Base-by-base conservation (phyloP, 495 filamentous ascomycete species). In the Venustampulla echinocandica region DNA sequence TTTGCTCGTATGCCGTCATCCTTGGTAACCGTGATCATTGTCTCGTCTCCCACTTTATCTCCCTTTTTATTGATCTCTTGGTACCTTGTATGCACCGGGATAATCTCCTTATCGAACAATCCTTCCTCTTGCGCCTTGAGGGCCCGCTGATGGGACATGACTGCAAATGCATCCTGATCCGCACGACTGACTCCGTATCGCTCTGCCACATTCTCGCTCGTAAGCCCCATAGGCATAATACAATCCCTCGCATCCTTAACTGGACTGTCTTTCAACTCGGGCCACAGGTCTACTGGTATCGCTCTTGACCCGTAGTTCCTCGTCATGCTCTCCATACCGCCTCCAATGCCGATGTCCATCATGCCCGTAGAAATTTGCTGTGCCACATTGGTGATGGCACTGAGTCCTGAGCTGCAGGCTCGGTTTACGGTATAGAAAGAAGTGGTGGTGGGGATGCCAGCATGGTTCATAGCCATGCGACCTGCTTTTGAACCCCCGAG, bases 321-420 rank as follows among this genome's bases (percentile, higher is more conserved):
- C 39, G 85, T 93, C 89, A 95, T 95, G 61, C 79, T 85, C 71
- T 95, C 89, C 83, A 90, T 93, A 14, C 89, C 89, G 17, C 83
- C 90, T 27, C 81, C 89, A 42, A 96, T 77, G 50, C 88, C 89
- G n/a, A 85, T 68, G 55, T 80, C 74, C 46, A 92, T 81, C 49
- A 77, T 76, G 0, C 79, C 86, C 0, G 77, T 69, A 27, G 75
- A 73, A 53, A 95, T 92, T 36, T 80, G 71, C 19, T 83, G 76
- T 1, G 83, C 80, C 0, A 92, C 69, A 23, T 64, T 65, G 3
- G 84, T 82, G 49, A 96, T 83, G 28, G 80, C 76, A 52, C 83
- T 79, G 28, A 95, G 71, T 9, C 82, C 81, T 4, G 81, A 87
- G 10, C 81, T 75, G 63, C 90, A 96, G 25, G 90, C 87, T 20